Percentiles rank a stretch among this genome's conserved stretches.
Conservation (phyloP, 2,329 filamentous ascomycete species). For the Sclerotiophoma versabilis region DNA sequence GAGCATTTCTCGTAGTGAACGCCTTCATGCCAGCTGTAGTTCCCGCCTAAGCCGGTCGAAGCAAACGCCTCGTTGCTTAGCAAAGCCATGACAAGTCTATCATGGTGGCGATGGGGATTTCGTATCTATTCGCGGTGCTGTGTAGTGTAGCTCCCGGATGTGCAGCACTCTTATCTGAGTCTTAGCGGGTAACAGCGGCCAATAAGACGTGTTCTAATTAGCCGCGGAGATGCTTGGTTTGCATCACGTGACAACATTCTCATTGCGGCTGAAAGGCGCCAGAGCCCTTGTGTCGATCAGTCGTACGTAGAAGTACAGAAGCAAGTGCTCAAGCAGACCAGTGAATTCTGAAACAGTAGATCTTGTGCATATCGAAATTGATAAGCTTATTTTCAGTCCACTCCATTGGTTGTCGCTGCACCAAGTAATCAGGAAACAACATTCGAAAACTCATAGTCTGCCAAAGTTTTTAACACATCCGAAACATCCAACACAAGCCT, state of each 20-base stretch:
- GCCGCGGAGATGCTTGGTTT: slow-evolving; percentile 15
- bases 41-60: slow-evolving; percentile 10
- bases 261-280: neutral
- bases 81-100: slow-evolving; percentile 4
- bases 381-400: neutral
- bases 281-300: neutral
- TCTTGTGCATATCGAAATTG: neutral
- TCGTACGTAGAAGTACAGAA: neutral
- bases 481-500: slow-evolving; percentile 2
- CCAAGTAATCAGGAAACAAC: neutral
- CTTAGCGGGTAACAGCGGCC: neutral
- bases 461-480: neutral
- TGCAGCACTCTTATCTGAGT: slow-evolving; percentile 10
- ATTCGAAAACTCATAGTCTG: neutral
- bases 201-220: neutral
- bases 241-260: slow-evolving; percentile 2
- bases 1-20: neutral
- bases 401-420: neutral
- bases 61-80: slow-evolving; percentile 18
- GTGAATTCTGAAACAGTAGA: neutral
- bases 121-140: slow-evolving; percentile 16
- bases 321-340: neutral
- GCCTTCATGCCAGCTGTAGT: neutral
- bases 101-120: slow-evolving; percentile 2
- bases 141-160: slow-evolving; percentile 8